Conservation (phyloP, 306 rosid species). For the Potentilla sterilis region DNA sequence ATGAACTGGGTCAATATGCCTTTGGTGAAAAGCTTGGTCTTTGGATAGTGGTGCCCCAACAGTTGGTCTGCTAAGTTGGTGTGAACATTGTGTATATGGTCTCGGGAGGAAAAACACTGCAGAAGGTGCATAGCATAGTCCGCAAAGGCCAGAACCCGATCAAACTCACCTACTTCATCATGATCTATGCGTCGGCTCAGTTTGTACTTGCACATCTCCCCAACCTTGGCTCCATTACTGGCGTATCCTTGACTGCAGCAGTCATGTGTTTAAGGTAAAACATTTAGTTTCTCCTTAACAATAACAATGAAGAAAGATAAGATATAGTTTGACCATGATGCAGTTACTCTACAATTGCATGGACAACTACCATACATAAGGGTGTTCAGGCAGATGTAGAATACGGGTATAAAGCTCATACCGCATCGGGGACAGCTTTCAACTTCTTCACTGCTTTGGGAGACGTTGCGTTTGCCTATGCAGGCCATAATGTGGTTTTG, state of each 20-base stretch:
- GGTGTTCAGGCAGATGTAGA: constrained; percentile 49
- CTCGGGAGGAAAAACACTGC: constrained; percentile 63
- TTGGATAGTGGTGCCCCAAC: constrained; percentile 77
- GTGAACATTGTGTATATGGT: constrained; percentile 76
- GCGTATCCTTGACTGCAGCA: constrained; percentile 69
- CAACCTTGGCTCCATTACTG: constrained; percentile 62
- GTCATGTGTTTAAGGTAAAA: constrained; percentile 74
- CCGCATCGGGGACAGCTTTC: constrained; percentile 38
- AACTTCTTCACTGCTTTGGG: constrained; percentile 66
- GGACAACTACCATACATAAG: constrained; percentile 54
- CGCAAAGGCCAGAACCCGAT: constrained; percentile 39
- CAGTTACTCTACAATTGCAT: constrained; percentile 77
- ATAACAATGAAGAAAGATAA: background rate
- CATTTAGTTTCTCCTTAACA: background rate
- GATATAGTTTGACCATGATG: constrained; percentile 7
- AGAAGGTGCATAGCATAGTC: constrained; percentile 50
- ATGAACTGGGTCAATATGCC: constrained; percentile 73
- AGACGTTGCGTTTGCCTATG: constrained; percentile 65
- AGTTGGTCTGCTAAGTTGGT: constrained; percentile 57
- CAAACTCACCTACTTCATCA: constrained; percentile 59
- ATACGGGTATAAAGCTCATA: constrained; percentile 35
- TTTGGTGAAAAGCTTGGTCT: constrained; percentile 77
- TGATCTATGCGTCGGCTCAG: constrained; percentile 74
- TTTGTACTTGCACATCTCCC: constrained; percentile 75
- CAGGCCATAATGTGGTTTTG: constrained; percentile 75